These are phyloP conservation scores for Fagopyrum homotropicum DNA, from an alignment of 148 eudicot genomes.

Conservation along the genomic window DNA sequence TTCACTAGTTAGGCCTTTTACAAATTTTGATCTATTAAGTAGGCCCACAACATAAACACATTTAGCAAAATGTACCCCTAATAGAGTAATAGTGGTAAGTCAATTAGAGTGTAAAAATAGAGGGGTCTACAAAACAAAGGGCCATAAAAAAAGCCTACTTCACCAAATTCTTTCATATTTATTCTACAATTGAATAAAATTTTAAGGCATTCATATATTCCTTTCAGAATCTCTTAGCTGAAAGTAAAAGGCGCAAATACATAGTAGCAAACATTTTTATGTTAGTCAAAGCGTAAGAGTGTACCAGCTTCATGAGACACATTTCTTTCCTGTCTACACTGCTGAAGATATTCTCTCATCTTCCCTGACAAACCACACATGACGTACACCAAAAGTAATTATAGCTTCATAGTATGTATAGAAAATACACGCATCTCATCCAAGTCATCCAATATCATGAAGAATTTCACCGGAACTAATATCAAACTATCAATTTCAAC, in stretches of 20 bases:
- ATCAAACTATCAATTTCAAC: not conserved
- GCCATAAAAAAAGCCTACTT: too few relatives aligned
- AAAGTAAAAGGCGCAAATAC: not conserved
- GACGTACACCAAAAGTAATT: not conserved
- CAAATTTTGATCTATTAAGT: too few relatives aligned
- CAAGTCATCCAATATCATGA: not conserved
- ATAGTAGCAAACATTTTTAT: not conserved
- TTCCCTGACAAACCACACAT: conserved; percentile 18
- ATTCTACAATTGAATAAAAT: not conserved
- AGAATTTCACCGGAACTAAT: not conserved
- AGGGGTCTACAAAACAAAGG: too few relatives aligned
- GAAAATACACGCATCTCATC: not conserved
- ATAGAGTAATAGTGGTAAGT: too few relatives aligned
- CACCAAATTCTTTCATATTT: too few relatives aligned
- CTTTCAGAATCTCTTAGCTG: not conserved
- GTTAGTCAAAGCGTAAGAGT: not conserved
- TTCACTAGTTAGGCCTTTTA: too few relatives aligned
- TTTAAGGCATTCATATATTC: not conserved
- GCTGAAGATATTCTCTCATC: conserved; percentile 17
- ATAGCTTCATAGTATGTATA: not conserved
- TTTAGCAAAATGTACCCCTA: too few relatives aligned
- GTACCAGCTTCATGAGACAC: conserved; percentile 24
- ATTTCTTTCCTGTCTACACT: conserved; percentile 20
- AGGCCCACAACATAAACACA: too few relatives aligned
- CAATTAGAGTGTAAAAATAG: too few relatives aligned